Conservation (phyloP, 805 yeast genomes). For the Yamadazyma nakazawae region DNA sequence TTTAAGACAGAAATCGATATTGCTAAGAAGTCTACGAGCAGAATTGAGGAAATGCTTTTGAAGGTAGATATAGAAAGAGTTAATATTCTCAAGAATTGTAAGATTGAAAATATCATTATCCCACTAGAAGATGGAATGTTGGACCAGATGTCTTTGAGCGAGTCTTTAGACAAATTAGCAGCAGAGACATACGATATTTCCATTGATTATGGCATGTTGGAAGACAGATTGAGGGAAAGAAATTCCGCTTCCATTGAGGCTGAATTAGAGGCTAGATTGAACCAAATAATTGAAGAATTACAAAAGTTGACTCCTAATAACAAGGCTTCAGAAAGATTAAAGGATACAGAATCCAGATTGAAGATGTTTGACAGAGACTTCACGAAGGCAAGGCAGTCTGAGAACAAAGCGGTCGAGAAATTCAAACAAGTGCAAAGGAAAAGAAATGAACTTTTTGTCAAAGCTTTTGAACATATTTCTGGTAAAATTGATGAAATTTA, state of each 20-base stretch:
- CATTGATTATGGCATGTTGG: conserved; percentile 51
- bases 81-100: conserved; percentile 65
- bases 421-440: conserved; percentile 58
- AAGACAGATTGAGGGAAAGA: conserved; percentile 40
- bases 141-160: conserved; percentile 60
- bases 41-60: conserved; percentile 51
- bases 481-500: conserved; percentile 70
- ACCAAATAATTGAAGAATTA: conserved; percentile 38
- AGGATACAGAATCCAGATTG: conserved; percentile 60
- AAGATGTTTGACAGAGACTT: conserved; percentile 64
- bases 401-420: conserved; percentile 48
- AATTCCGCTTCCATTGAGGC: conserved; percentile 39
- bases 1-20: conserved; percentile 28
- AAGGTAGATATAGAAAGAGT: conserved; percentile 54
- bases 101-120: conserved; percentile 61
- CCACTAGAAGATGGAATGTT: conserved; percentile 63
- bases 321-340: conserved; percentile 73
- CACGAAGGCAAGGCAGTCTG: conserved; percentile 56
- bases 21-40: conserved; percentile 31
- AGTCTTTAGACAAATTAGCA: conserved; percentile 36
- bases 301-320: conserved; percentile 69
- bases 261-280: conserved; percentile 29
- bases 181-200: conserved; percentile 46
- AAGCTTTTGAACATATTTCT: conserved; percentile 76
- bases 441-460: conserved; percentile 62